These are phyloP conservation scores for Aspergillus sp. DNA, from an alignment of 2,329 filamentous ascomycete species.

Conservation along the genomic window DNA sequence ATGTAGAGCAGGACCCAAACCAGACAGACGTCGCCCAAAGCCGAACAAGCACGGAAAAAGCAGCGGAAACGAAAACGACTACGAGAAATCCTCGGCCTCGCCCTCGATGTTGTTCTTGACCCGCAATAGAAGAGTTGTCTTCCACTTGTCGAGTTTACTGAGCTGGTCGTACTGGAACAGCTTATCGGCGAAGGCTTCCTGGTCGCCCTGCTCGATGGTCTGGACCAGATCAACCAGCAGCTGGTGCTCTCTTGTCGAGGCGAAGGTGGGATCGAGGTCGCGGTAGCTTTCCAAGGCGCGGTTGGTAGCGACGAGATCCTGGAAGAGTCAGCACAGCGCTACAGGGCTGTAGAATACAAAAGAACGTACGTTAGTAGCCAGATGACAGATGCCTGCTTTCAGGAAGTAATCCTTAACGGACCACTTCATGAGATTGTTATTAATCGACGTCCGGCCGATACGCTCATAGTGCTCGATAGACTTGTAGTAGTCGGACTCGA, in stretches of 20 bases:
- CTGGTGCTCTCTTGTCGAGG: constrained; percentile 68
- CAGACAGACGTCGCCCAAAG: constrained; percentile 1
- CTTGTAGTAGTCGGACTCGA: constrained; percentile 76
- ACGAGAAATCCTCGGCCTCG: constrained; percentile 60
- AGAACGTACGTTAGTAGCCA: constrained; percentile 50
- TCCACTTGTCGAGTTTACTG: constrained; percentile 94
- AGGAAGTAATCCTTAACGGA: constrained; percentile 93
- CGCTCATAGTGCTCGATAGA: constrained; percentile 75
- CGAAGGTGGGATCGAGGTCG: constrained; percentile 69
- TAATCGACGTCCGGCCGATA: constrained; percentile 66
- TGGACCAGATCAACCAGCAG: constrained; percentile 68
- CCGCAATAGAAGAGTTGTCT: constrained; percentile 73
- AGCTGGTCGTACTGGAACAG: constrained; percentile 84
- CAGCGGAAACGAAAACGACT: constrained; percentile 13
- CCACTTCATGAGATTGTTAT: constrained; percentile 89
- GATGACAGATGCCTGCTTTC: constrained; percentile 85
- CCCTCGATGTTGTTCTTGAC: constrained; percentile 78
- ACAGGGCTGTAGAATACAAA: too few relatives aligned
- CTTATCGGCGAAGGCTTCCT: constrained; percentile 76
- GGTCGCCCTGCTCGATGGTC: constrained; percentile 66
- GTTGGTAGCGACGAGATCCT: constrained; percentile 68
- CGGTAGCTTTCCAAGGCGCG: constrained; percentile 74
- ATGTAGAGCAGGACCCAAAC: neutral
- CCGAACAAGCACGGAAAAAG: constrained; percentile 6
- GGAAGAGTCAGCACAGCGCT: neutral